Percentiles rank a stretch among this genome's conserved stretches.
Evolutionary conservation across 306 rosid genomes (phyloP).

Genomic region (Ochetophila trinervis): DNA sequence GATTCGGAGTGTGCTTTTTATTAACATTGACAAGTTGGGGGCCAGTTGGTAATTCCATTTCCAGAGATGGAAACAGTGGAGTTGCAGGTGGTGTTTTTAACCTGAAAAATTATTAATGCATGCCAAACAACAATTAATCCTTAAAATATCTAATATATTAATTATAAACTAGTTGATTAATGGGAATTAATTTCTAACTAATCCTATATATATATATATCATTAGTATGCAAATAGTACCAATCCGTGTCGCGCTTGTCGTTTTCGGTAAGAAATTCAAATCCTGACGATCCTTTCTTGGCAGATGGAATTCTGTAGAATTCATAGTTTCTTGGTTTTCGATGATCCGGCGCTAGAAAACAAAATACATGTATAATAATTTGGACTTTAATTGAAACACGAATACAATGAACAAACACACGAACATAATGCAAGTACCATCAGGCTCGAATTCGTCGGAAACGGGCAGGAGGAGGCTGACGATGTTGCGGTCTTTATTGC

Average conservation of each 20-base stretch:
- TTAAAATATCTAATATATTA: no score
- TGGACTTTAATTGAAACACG: not conserved
- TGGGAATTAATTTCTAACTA: not conserved
- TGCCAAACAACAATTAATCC: not conserved
- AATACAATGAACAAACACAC: not conserved
- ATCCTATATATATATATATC: not conserved
- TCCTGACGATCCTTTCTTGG: constrained; percentile 49
- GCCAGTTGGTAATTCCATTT: constrained; percentile 69
- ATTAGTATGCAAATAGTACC: constrained; percentile 33
- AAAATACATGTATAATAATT: not conserved
- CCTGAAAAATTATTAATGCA: constrained; percentile 31
- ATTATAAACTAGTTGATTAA: no score
- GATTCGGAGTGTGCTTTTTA: constrained; percentile 42
- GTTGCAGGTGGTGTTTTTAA: constrained; percentile 92
- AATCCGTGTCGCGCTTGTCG: constrained; percentile 64
- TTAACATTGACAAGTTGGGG: constrained; percentile 24
- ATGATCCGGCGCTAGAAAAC: not conserved
- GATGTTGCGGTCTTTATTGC: constrained; percentile 37
- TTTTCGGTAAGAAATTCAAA: constrained; percentile 45
- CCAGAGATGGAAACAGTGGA: constrained; percentile 83
- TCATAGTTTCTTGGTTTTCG: constrained; percentile 44
- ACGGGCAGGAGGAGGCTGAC: constrained; percentile 46
- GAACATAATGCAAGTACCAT: constrained; percentile 12
- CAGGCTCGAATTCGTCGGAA: constrained; percentile 49
- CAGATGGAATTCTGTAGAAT: constrained; percentile 53